Evolutionary conservation across 805 yeast species (phyloP), one percentile per base, ranked within the genome.

Genomic region (Candida pseudofarinosa): DNA sequence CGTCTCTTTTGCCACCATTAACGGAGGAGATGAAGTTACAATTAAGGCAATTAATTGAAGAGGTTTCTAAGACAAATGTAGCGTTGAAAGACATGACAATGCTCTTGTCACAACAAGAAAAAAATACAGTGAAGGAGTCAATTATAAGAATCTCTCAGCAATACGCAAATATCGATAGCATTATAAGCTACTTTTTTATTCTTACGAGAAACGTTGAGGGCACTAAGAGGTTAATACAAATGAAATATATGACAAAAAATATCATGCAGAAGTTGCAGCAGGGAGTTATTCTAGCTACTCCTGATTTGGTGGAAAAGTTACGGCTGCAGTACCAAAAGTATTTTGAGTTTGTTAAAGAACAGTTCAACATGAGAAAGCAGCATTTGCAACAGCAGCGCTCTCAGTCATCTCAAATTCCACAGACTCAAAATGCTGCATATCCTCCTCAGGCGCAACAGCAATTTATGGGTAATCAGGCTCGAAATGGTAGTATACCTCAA

Each of bases 161-260:
- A 49, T 80, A 77, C 60, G 73, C 80, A 31, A 76, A 83, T 48
- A 83, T 85, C 14, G 95, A 88, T 56, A 83, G 83, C 46, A 71
- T 88, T 35, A 79, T 87, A 33, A 88, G 95, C 31, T 81, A 85
- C 55, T 87, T 86, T 54, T 88, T 78, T 56, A 76, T 84, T 45
- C 70, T 87, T 46, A 85, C 95, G 1, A 80, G 83, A 52, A 85
- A 85, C 59, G 76, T 73, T 38, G 86, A 81, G 39, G 90, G 87
- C 7, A 84, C 95, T 1, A 81, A 79, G 54, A 77, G 86, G 51
- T 75, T 89, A 45, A 73, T 89, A 46, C 90, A 85, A 57, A 79
- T 86, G 73, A 82, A 88, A 62, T 75, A 80, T 46, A 83, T 88
- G 83, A 80, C 87, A 35, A 83, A 80, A 54, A 85, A 83, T 56